Conservation (phyloP, 352 stramenopile species). For the Globisporangium cylindrosporum region DNA sequence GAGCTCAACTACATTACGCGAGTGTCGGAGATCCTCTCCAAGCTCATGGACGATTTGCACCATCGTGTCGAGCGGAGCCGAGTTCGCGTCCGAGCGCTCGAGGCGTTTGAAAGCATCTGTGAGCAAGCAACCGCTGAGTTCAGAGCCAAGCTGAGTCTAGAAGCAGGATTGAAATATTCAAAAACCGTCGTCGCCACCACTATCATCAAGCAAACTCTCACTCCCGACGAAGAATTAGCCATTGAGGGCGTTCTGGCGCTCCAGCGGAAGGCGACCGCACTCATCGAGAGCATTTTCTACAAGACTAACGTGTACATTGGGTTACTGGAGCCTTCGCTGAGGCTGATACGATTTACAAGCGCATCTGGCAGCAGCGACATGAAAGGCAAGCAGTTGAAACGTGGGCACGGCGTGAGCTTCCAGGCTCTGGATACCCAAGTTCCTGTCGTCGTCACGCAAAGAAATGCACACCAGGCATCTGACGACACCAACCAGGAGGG, state of each 20-base stretch:
- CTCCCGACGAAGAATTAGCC: constrained; percentile 38
- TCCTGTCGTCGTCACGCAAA: constrained; percentile 38
- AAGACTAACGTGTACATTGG: constrained; percentile 61
- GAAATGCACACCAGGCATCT: constrained; percentile 4
- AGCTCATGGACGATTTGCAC: constrained; percentile 29
- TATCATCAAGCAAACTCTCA: constrained; percentile 9
- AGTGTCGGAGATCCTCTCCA: constrained; percentile 33
- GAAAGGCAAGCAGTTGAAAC: constrained; percentile 55
- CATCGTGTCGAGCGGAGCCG: constrained; percentile 44
- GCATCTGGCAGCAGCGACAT: constrained; percentile 56
- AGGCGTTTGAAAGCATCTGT: constrained; percentile 27
- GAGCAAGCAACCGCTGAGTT: constrained; percentile 19
- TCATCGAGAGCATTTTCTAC: constrained; percentile 35
- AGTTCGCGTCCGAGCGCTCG: constrained; percentile 27
- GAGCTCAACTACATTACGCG: constrained; percentile 54
- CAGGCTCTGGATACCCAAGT: constrained; percentile 31
- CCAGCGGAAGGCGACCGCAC: constrained; percentile 27
- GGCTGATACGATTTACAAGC: constrained; percentile 46
- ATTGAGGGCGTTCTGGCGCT: constrained; percentile 37
- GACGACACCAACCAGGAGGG: background rate
- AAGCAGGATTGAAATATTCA: background rate
- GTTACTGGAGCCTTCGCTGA: constrained; percentile 47
- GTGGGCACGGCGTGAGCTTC: constrained; percentile 61
- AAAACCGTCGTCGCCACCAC: background rate
- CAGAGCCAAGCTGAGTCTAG: background rate